Base-by-base conservation (phyloP, 495 filamentous ascomycete genomes). In the Neurospora sp. region DNA sequence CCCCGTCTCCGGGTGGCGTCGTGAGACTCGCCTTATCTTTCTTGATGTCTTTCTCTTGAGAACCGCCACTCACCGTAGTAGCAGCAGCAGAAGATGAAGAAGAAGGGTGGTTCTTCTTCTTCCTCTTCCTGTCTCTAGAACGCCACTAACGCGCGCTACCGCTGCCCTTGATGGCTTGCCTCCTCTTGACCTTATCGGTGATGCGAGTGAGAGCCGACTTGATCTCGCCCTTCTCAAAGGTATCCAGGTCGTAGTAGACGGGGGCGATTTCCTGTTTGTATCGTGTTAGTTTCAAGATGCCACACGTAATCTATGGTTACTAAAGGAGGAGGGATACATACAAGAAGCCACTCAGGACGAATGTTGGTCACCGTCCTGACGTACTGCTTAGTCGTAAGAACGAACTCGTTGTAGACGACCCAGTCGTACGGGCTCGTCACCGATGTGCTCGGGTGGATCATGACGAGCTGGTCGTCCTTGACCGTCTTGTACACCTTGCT, bases 331-430 rank as follows among this genome's bases (percentile, higher is more conserved):
- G 35, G 45, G 53, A 10, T 69, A 89, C 93, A 82, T 86, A 96
- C 93, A 83, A 98, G 80, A 70, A 99, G 86, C 96, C 96, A 99
- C 77, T 96, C 93, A 2, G 89, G 87, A 72, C 86, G 86, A 40
- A 92, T 88, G 14, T 87, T 85, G 20, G 89, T 92, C 48, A 91
- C 88, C 7, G 88, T 92, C 40, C 90, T 80, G 42, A 92, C 87
- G 73, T 96, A 99, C 81, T 98, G 96, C 87, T 98, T 98, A 9
- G 90, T 93, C 1, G 96, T 99, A 72, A 99, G 89, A 5, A 98
- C 96, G 77, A 98, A 99, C 81, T 99, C 96, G 78, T 99, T 97
- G 81, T 99, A 99, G 1, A 99, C 84, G 39, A 99, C 92, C 96
- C 96, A 99, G 76, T 98, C 96, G 74, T 90, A 91, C 18, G 98